Evolutionary conservation across 2,329 filamentous ascomycete species (phyloP), one percentile per base, ranked within the genome.

Genomic region (Chaetomium strumarium): DNA sequence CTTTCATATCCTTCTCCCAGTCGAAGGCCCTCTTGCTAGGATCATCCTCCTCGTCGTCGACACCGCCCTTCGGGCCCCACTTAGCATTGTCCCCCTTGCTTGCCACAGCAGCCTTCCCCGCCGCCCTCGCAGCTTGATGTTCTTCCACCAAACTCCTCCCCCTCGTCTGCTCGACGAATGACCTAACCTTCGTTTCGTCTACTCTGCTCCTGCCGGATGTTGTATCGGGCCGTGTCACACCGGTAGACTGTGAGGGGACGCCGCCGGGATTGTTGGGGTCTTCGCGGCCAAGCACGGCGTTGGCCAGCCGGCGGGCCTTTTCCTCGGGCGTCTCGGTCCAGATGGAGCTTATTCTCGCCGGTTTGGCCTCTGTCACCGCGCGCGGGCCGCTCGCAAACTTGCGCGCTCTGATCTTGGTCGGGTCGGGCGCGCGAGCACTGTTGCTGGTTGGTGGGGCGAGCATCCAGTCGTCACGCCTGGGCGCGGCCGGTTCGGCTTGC

Each of bases 301-400:
- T 84, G 61, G 86, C 84, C 19, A 96, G 71, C 37, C 89, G 79
- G 68, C 86, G 84, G 53, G 88, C 81, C 68, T 95, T 95, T 70
- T 96, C 81, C 66, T 92, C 88, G 0, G 90, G 88, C 9, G 90
- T 96, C 68, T 97, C 92, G 0, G 89, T 91, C 92, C 92, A 97
- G 40, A 92, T 82, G 19, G 81, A 83, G 64, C 80, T 79, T 42
- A 89, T 77, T 12, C 77, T 77, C 56, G 73, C 73, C 16, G 55
- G 55, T 29, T 62, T 59, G 9, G 63, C 66, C 5, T 66, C 68
- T 10, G 66, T 62, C 4, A 66, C 65, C 2, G 71, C 67, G n/a
- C 68, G 68, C 12, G 72, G 72, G 4, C 79, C 78, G 36, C 86
- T 86, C 47, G 89, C 84, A 73, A 96, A 97, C 60, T 88, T 90